A percentile compares a stretch with the other conserved stretches of the same genome.
Evolutionary conservation across 2,329 filamentous ascomycete genomes (phyloP).

Genomic region (Pestalotiopsis fici): DNA sequence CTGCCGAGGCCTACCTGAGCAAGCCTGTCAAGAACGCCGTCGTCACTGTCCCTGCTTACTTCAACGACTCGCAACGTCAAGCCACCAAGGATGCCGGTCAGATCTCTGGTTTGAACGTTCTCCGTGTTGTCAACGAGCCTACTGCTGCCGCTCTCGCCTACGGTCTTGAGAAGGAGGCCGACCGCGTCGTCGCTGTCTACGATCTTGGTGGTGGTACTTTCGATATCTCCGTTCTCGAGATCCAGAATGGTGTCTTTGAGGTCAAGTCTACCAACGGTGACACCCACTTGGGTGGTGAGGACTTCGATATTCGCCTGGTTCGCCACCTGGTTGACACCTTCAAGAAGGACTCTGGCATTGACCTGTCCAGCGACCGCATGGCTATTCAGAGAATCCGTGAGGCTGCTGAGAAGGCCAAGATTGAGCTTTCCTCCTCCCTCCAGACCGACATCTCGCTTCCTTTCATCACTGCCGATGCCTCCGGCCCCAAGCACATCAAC

Average conservation of each 20-base stretch:
- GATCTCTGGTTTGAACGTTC: slow-evolving; percentile 93
- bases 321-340: slow-evolving; percentile 92
- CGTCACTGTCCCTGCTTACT: slow-evolving; percentile 96
- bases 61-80: slow-evolving; percentile 98
- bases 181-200: slow-evolving; percentile 91
- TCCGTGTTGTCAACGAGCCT: slow-evolving; percentile 97
- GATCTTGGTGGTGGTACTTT: slow-evolving; percentile 98
- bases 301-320: slow-evolving; percentile 94
- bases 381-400: slow-evolving; percentile 98
- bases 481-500: slow-evolving; percentile 98
- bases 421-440: slow-evolving; percentile 91
- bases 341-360: slow-evolving; percentile 93
- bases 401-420: slow-evolving; percentile 99
- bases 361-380: slow-evolving; percentile 92
- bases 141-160: slow-evolving; percentile 95
- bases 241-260: slow-evolving; percentile 97
- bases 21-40: slow-evolving; percentile 94
- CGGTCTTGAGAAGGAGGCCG: slow-evolving; percentile 91
- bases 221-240: slow-evolving; percentile 97
- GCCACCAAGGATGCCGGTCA: slow-evolving; percentile 98
- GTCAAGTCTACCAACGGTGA: slow-evolving; percentile 99
- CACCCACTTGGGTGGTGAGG: slow-evolving; percentile 96
- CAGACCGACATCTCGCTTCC: slow-evolving; percentile 98
- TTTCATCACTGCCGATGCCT: slow-evolving; percentile 96
- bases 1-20: slow-evolving; percentile 87